Conservation (phyloP, 495 filamentous ascomycete species). For the Talaromyces proteolyticus region DNA sequence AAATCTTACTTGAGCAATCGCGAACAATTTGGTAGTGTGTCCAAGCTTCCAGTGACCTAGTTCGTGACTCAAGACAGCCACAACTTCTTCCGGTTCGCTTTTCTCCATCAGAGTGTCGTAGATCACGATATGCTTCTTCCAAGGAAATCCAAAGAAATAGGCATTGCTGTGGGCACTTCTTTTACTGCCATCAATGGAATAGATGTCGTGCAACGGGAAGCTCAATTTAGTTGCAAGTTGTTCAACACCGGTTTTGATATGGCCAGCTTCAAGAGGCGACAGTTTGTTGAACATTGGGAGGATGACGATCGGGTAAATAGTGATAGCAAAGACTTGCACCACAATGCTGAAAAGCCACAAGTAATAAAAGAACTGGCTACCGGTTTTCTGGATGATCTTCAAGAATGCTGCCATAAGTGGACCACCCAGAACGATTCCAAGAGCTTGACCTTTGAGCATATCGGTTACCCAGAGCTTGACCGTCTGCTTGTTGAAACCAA, state of each 20-base stretch:
- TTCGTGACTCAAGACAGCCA: conserved; percentile 91
- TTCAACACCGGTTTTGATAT: conserved; percentile 84
- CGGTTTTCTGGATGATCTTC: conserved; percentile 85
- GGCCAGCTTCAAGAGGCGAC: conserved; percentile 80
- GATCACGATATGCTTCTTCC: conserved; percentile 99
- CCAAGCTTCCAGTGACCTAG: conserved; percentile 94
- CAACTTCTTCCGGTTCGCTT: conserved; percentile 83
- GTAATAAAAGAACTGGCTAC: conserved; percentile 92
- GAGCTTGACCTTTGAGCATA: conserved; percentile 82
- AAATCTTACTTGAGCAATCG: conserved; percentile 72
- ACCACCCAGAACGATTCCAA: conserved; percentile 70
- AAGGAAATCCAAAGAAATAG: conserved; percentile 96
- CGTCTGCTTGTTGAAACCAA: conserved; percentile 98
- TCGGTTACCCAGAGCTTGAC: conserved; percentile 83
- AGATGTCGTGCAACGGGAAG: conserved; percentile 84
- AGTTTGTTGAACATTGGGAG: conserved; percentile 98
- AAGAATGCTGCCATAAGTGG: conserved; percentile 89
- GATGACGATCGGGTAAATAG: conserved; percentile 91
- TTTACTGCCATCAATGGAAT: conserved; percentile 97
- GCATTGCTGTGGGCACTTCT: conserved; percentile 95
- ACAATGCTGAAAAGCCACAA: conserved; percentile 88
- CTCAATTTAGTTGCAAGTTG: conserved; percentile 75
- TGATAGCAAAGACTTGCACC: conserved; percentile 88
- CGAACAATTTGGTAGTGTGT: conserved; percentile 89
- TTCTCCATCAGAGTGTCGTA: conserved; percentile 97